Evolutionary conservation across 345 rosid species (phyloP).

Genomic region (Brassica nigra): DNA sequence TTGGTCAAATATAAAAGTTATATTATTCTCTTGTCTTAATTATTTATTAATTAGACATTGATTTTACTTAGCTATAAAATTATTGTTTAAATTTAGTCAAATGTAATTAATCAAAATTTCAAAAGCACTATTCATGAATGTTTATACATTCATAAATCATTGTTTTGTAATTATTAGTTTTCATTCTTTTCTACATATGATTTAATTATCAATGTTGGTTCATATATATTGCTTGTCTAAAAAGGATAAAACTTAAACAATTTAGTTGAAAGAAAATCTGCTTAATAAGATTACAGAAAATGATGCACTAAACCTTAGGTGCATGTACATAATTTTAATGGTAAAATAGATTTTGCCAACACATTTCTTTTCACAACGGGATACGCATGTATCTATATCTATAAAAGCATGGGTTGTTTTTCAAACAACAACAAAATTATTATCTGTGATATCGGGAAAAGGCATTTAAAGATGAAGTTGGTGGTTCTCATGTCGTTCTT

Average conservation of each 20-base stretch:
- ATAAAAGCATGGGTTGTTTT: neutral
- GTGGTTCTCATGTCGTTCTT: constrained; percentile 4
- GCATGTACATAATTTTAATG: neutral
- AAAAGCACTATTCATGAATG: neutral
- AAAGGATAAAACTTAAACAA: neutral
- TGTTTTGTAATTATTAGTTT: neutral
- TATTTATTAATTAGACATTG: no score
- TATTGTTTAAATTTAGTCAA: neutral
- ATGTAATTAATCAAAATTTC: neutral
- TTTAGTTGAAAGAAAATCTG: neutral
- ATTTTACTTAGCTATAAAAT: no score
- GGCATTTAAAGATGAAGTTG: neutral
- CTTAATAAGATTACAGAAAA: neutral
- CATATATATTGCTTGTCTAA: neutral
- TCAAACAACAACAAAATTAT: neutral
- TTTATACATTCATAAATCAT: neutral
- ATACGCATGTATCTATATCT: neutral
- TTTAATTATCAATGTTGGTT: neutral
- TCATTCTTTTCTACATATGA: neutral
- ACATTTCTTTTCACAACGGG: neutral
- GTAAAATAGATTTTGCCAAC: neutral
- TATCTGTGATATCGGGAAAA: neutral
- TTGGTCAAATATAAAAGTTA: no score
- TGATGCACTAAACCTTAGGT: neutral
- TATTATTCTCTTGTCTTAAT: no score